Base-by-base conservation (phyloP, 345 rosid species). In the Syzygium oleosum region DNA sequence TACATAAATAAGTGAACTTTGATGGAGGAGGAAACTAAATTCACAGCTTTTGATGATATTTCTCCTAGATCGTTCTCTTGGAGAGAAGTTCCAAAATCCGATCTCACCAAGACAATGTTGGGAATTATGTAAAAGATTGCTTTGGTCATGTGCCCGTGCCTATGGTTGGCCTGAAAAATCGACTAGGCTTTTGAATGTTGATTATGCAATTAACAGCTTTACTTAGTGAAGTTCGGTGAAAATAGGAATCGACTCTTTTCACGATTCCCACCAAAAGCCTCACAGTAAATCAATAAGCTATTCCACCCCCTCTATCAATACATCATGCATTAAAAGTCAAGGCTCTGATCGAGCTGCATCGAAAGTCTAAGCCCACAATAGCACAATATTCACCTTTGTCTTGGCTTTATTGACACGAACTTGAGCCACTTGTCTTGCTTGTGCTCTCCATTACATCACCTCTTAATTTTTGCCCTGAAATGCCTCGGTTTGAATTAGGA, bases 31-130 rank as follows among this genome's bases (percentile, higher is more conserved):
- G 91, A 91, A 65, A 89, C 87, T n/a, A 91, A 88, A 86, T 90
- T 91, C 85, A 49, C 88, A 43, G 89, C 91, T 23, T 90, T 93
- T 89, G 93, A 90, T 87, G 89, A 95, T 51, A 86, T 88, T 22
- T 89, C 90, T 84, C 89, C 90, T 25, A 3, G 89, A 29, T 92
- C 46, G 68, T 92, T 88, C 78, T 23, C 93, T 23, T 94, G 97
- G 98, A 84, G 80, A 77, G 94, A 94, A 87, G 90, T 90, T 92
- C 89, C 95, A 29, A 93, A 79, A 41, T 88, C 52, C 90, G 68
- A 85, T 89, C 89, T 92, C 91, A 85, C 46, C 88, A 88, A 63
- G 94, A 92, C 84, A 91, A 88, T 79, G 86, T 85, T 19, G 90
- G 79, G 86, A 90, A 89, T 87, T 89, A 53, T 46, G 52, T 53